Evolutionary conservation across 116 monocot genomes (phyloP).

Genomic region (Iris pallida): DNA sequence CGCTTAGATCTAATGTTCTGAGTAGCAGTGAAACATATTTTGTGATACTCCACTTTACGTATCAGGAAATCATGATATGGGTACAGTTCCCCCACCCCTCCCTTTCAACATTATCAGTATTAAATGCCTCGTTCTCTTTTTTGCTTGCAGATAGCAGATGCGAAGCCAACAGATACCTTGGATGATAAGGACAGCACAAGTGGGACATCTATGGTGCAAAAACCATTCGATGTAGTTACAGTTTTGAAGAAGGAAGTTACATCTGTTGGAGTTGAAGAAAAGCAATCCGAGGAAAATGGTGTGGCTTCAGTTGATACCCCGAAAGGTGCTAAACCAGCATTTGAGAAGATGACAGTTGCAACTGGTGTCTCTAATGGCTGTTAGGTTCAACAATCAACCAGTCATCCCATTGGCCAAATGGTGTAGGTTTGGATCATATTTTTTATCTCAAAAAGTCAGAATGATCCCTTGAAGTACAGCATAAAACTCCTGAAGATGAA

Average conservation of each 20-base stretch:
- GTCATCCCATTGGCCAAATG: no score
- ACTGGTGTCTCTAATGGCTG: slow-evolving; percentile 44
- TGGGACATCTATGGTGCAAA: slow-evolving; percentile 26
- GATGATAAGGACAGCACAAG: slow-evolving; percentile 23
- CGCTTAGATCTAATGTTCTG: no score
- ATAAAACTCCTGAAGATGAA: no score
- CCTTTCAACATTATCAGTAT: no score
- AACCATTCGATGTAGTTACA: slow-evolving; percentile 30
- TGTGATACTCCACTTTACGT: no score
- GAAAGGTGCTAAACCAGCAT: slow-evolving; percentile 22
- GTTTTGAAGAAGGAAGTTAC: slow-evolving; percentile 40
- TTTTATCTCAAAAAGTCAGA: no score
- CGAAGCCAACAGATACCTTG: slow-evolving; percentile 10
- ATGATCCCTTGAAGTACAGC: no score
- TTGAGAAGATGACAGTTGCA: slow-evolving; percentile 23
- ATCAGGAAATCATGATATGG: no score
- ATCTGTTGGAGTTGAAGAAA: slow-evolving; percentile 22
- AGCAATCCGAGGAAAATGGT: slow-evolving; percentile 24
- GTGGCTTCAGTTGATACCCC: slow-evolving; percentile 17
- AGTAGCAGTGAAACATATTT: no score
- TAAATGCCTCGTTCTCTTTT: no score
- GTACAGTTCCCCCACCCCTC: no score
- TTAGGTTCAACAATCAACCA: slow-evolving; percentile 6
- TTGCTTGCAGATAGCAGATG: slow-evolving; percentile 37
- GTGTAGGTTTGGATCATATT: no score